Base-by-base conservation (phyloP, 805 yeast species). In the Candida taoyuanica region DNA sequence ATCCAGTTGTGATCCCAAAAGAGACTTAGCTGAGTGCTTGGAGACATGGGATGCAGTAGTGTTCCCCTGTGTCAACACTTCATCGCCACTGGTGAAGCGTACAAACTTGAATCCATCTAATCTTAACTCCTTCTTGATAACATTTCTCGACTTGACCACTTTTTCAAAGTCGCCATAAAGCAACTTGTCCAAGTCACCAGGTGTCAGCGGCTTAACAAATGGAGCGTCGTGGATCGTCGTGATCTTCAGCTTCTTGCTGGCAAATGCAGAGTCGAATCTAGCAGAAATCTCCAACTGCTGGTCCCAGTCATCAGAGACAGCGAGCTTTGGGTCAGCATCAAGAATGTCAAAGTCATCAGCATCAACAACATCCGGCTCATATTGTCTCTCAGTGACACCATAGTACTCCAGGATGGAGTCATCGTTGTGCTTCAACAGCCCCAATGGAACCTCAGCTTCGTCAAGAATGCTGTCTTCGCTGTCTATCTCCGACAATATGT, bases 251-350 rank as follows among this genome's bases (percentile, higher is more conserved):
- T 29, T 28, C 17, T 40, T 37, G 18, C 34, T 28, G 29, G 49
- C 47, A 37, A 50, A 52, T 0, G 46, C 55, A 15, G 59, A 50
- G 21, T 51, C 48, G 15, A 36, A 39, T 2, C 45, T 46, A 11
- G 46, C 68, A 5, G 80, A 70, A n/a, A 81, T 50, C 33, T 69
- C 71, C 34, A 83, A 55, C 50, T 83, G 91, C 12, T 70, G 64
- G 17, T 74, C 65, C 91, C 94, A 85, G 46, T 79, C 73, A 23
- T 67, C 66, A 6, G 81, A 68, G 1, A 68, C 65, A 1, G 77
- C 73, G 29, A 77, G 62, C 20, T 65, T 55, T 1, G 78, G 71
- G 19, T 64, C 63, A 5, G 56, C 64, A 44, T 68, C 72, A 30
- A 65, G 58, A 44, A 63, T 67, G 26, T 53, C 71, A 56, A 70